Evolutionary conservation across 176 grass and related monocot genomes (phyloP).

Genomic region (Oryza rufipogon): DNA sequence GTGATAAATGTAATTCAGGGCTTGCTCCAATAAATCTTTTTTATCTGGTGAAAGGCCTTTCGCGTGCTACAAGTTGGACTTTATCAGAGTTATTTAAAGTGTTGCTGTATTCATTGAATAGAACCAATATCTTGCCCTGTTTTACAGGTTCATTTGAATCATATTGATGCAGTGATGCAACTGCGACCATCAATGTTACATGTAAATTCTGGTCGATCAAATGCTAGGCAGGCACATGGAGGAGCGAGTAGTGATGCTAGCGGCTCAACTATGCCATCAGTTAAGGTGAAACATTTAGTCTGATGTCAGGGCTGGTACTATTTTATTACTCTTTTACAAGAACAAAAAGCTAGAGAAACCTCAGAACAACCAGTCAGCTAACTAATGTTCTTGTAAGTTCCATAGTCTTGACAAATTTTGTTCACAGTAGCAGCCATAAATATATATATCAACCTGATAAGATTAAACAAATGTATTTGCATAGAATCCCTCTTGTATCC

Average conservation of each 20-base stretch:
- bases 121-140: constrained; percentile 35
- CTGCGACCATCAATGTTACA: constrained; percentile 64
- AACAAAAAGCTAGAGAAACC: not conserved
- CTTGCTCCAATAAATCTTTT: constrained; percentile 2
- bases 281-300: constrained; percentile 28
- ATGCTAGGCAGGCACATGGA: constrained; percentile 40
- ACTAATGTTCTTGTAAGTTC: not conserved
- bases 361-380: not conserved
- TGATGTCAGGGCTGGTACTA: constrained; percentile 19
- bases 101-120: constrained; percentile 8
- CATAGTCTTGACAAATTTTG: not conserved
- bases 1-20: constrained; percentile 18
- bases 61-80: not conserved
- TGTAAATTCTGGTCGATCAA: constrained; percentile 46
- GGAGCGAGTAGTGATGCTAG: constrained; percentile 20
- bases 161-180: constrained; percentile 76
- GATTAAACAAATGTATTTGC: not conserved
- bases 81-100: constrained; percentile 17
- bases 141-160: constrained; percentile 81
- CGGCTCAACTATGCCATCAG: constrained; percentile 20
- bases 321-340: constrained; percentile 20
- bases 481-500: not conserved
- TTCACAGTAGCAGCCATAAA: not conserved
- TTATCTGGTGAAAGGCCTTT: constrained; percentile 18
- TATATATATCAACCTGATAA: not conserved